Conservation (phyloP, 345 rosid genomes). For the Ceriops decandra region DNA sequence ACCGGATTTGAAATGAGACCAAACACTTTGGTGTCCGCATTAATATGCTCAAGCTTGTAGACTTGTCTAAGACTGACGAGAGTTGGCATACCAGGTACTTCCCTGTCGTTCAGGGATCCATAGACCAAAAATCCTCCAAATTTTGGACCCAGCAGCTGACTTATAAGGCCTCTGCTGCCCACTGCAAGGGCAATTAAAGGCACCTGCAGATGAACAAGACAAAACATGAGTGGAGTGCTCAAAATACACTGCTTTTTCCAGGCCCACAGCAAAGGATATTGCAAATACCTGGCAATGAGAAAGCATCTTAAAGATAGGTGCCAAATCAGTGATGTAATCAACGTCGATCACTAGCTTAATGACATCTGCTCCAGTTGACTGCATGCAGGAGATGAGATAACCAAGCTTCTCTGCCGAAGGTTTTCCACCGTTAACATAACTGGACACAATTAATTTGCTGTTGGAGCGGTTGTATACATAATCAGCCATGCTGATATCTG, state of each 20-base stretch:
- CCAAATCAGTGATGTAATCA: constrained; percentile 45
- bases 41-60: constrained; percentile 32
- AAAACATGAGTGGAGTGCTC: background rate
- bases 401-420: constrained; percentile 40
- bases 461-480: constrained; percentile 19
- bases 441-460: constrained; percentile 41
- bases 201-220: constrained; percentile 27
- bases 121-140: constrained; percentile 46
- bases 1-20: constrained; percentile 64
- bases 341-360: constrained; percentile 38
- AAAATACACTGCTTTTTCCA: background rate
- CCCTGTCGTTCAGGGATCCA: constrained; percentile 44
- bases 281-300: constrained; percentile 35
- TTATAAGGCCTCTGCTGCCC: constrained; percentile 56
- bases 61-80: constrained; percentile 35
- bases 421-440: constrained; percentile 28
- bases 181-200: constrained; percentile 46
- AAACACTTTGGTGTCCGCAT: constrained; percentile 43
- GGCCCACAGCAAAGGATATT: background rate
- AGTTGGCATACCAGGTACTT: constrained; percentile 47
- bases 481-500: constrained; percentile 27
- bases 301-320: constrained; percentile 39
- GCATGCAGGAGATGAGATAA: constrained; percentile 36
- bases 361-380: constrained; percentile 48
- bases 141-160: constrained; percentile 52